These are phyloP conservation scores for Paramecium bursaria DNA, from an alignment of 73 alveolate species.

Conservation along the genomic window DNA sequence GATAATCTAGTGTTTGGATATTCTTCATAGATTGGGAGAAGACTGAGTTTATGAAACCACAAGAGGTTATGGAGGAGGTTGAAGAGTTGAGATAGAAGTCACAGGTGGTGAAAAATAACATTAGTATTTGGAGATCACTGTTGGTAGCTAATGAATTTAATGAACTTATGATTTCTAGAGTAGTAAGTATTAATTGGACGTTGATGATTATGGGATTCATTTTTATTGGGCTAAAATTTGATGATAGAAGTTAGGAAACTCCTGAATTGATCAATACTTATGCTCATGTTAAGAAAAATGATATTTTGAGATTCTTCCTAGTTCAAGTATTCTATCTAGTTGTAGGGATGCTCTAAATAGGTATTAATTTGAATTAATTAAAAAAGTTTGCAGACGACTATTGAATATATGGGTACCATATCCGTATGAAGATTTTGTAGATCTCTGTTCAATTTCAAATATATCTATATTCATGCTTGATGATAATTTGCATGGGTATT, in stretches of 20 bases:
- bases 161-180: conserved; percentile 81
- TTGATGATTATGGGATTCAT: conserved; percentile 72
- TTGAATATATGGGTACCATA: conserved; percentile 84
- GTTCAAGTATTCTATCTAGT: conserved; percentile 78
- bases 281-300: conserved; percentile 75
- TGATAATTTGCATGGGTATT: conserved; percentile 94
- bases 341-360: conserved; percentile 81
- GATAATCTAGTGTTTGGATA: conserved; percentile 14
- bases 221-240: conserved; percentile 77
- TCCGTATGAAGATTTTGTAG: conserved; percentile 87
- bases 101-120: conserved; percentile 34
- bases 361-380: too few species aligned
- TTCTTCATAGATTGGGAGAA: conserved; percentile 92
- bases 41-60: conserved; percentile 69
- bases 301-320: conserved; percentile 83
- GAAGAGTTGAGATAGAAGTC: not conserved
- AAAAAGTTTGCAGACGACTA: conserved; percentile 74
- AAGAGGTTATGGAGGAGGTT: conserved; percentile 63
- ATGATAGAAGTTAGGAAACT: conserved; percentile 67
- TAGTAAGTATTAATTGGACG: conserved; percentile 80
- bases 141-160: conserved; percentile 94
- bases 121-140: conserved; percentile 93
- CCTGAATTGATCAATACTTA: conserved; percentile 69
- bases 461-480: conserved; percentile 92
- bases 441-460: conserved; percentile 94